Conservation (phyloP, 306 rosid genomes). For the Corylus avellana region DNA sequence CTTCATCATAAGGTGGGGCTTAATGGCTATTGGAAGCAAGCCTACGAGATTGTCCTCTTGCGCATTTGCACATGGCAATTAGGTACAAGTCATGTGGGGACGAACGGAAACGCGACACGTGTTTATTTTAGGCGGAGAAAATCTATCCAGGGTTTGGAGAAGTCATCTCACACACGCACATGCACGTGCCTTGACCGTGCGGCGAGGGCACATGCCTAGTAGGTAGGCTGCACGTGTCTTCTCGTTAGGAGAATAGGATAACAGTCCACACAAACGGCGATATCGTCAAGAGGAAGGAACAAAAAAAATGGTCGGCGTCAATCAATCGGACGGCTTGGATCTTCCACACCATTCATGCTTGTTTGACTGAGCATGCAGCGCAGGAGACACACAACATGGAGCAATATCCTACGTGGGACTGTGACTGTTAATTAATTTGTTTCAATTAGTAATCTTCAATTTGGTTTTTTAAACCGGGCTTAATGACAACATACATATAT, state of each 20-base stretch:
- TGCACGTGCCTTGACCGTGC: conserved; percentile 14
- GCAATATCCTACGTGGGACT: not conserved
- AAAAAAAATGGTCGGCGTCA: not conserved
- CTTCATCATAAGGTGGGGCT: conserved; percentile 33
- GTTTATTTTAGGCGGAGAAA: not conserved
- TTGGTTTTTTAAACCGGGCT: not conserved
- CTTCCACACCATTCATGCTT: not conserved
- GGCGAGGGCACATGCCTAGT: conserved; percentile 40
- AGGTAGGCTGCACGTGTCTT: not conserved
- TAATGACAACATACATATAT: not conserved
- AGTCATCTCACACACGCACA: no score
- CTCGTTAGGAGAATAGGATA: not conserved
- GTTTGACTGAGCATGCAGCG: not conserved
- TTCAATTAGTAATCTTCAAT: not conserved
- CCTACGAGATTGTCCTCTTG: conserved; percentile 30
- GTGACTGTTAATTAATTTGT: not conserved
- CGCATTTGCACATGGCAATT: conserved; percentile 56
- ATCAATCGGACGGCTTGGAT: not conserved
- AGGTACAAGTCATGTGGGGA: conserved; percentile 43
- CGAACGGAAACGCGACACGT: conserved; percentile 26
- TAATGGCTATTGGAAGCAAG: conserved; percentile 7
- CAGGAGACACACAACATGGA: not conserved
- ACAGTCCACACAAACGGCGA: conserved; percentile 16
- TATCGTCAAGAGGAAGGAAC: not conserved
- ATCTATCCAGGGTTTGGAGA: not conserved